These are phyloP conservation scores for Scutellaria minor DNA, from an alignment of 257 asterid species.

Conservation along the genomic window DNA sequence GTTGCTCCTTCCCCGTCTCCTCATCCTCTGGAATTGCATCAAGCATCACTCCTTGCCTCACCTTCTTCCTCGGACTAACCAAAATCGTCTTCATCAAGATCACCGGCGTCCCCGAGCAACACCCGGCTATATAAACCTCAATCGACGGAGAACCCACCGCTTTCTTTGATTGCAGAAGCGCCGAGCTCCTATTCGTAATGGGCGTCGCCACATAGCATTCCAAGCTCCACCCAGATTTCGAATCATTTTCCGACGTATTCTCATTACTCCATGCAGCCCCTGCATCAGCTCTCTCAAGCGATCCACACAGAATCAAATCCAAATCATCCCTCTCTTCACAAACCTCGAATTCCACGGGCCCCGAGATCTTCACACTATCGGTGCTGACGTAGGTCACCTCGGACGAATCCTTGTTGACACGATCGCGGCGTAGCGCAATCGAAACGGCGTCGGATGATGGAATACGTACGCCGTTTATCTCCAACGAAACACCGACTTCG, in stretches of 20 bases:
- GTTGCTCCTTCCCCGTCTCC: slow-evolving; percentile 66
- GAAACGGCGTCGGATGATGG: slow-evolving; percentile 63
- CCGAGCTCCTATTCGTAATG: slow-evolving; percentile 50
- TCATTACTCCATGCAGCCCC: slow-evolving; percentile 59
- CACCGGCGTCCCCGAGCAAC: slow-evolving; percentile 77
- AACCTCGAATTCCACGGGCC: slow-evolving; percentile 82
- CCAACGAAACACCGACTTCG: slow-evolving; percentile 64
- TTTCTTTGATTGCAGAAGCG: slow-evolving; percentile 54
- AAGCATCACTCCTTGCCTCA: slow-evolving; percentile 62
- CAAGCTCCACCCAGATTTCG: slow-evolving; percentile 75
- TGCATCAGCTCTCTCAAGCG: slow-evolving; percentile 62
- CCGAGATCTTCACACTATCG: slow-evolving; percentile 72
- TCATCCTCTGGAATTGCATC: slow-evolving; percentile 85
- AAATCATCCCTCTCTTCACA: slow-evolving; percentile 52
- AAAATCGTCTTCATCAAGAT: slow-evolving; percentile 70
- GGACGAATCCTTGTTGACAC: slow-evolving; percentile 65
- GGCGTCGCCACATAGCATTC: slow-evolving; percentile 68
- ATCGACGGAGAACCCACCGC: slow-evolving; percentile 63
- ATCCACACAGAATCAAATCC: slow-evolving; percentile 77
- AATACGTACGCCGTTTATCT: slow-evolving; percentile 63
- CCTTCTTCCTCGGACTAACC: slow-evolving; percentile 74
- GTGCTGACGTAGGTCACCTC: slow-evolving; percentile 92
- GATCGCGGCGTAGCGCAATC: slow-evolving; percentile 75
- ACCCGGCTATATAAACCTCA: slow-evolving; percentile 85
- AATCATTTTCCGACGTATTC: slow-evolving; percentile 46